These are phyloP conservation scores for Symbiodinium pilosum DNA, from an alignment of 73 alveolate species.

Conservation along the genomic window DNA sequence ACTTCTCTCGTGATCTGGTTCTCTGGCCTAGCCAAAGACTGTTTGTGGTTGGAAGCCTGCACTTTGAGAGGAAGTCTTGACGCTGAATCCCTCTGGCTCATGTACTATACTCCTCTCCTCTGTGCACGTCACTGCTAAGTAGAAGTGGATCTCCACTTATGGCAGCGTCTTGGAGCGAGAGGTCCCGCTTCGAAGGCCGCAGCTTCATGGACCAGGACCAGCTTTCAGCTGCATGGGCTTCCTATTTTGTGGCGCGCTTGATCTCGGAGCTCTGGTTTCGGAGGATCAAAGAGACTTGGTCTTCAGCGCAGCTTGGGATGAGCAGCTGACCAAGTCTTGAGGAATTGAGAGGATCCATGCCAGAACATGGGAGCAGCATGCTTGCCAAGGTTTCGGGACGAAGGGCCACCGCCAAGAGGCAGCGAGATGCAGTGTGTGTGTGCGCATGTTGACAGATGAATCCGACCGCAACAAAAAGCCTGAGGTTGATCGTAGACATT, in stretches of 20 bases:
- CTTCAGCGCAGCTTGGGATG: slow-evolving; percentile 61
- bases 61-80: too few species aligned
- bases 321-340: background rate
- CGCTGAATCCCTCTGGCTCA: too few species aligned
- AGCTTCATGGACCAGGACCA: background rate
- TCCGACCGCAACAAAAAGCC: too few species aligned
- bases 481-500: too few species aligned
- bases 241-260: background rate
- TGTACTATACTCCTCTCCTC: too few species aligned
- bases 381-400: background rate
- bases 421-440: background rate
- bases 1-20: too few species aligned
- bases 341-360: too few species aligned
- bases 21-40: too few species aligned
- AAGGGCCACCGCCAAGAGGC: background rate
- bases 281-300: slow-evolving; percentile 55
- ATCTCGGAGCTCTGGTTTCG: background rate
- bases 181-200: slow-evolving; percentile 5
- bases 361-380: too few species aligned
- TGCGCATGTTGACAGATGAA: background rate
- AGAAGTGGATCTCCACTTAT: background rate
- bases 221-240: background rate
- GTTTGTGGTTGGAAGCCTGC: too few species aligned
- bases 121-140: too few species aligned
- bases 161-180: background rate